Conservation (phyloP, 129 eudicot genomes). For the Daucus carota region DNA sequence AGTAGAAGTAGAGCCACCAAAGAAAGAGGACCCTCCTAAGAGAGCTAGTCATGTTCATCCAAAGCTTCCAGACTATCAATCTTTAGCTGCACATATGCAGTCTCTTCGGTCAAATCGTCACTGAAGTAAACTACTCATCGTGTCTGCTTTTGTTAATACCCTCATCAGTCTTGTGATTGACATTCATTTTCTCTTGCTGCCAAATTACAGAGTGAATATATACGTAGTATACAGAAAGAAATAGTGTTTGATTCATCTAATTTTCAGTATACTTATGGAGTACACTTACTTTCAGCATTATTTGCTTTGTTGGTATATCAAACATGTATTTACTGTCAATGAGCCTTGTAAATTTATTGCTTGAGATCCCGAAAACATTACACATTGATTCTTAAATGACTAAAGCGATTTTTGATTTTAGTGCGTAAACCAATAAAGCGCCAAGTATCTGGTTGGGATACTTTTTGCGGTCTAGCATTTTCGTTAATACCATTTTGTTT, state of each 20-base stretch:
- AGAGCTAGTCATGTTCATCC: slow-evolving; percentile 88
- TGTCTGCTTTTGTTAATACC: background rate
- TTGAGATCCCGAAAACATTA: no score
- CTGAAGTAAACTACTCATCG: slow-evolving; percentile 9
- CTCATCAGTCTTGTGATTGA: background rate
- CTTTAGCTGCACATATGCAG: slow-evolving; percentile 49
- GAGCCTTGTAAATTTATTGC: no score
- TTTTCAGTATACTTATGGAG: background rate
- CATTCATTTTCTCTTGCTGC: background rate
- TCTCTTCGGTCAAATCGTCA: slow-evolving; percentile 35
- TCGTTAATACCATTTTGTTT: no score
- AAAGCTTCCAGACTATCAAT: slow-evolving; percentile 80
- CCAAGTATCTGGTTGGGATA: no score
- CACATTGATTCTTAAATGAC: no score
- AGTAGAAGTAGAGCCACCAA: slow-evolving; percentile 15
- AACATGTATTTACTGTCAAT: no score
- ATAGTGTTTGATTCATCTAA: background rate
- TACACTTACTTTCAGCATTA: no score
- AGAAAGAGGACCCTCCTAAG: slow-evolving; percentile 28
- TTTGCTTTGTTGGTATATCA: no score
- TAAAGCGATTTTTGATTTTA: no score
- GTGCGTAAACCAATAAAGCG: no score
- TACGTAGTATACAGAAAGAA: background rate
- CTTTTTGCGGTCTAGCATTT: no score
- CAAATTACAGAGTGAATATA: background rate